These are phyloP conservation scores for Cutaneotrichosporon curvatum DNA, from an alignment of 1,284 basidiomycete species.

Conservation along the genomic window DNA sequence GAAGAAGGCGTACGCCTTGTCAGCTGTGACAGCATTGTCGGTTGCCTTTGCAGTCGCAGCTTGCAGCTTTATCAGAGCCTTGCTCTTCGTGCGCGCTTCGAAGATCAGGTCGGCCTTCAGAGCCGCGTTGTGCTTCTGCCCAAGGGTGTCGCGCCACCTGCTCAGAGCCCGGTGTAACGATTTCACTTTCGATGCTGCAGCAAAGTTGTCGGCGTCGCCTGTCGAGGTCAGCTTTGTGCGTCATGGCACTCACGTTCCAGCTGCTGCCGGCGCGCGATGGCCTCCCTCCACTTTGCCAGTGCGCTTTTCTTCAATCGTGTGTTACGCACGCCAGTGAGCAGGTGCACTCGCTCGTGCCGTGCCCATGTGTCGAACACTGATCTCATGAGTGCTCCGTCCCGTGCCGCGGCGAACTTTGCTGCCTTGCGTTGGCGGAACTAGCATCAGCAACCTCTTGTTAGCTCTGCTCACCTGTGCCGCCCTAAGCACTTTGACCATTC, in stretches of 20 bases:
- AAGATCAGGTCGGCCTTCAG: conserved; percentile 26
- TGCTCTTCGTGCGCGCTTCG: conserved; percentile 13
- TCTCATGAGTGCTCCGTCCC: conserved; percentile 9
- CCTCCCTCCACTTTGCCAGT: conserved; percentile 6
- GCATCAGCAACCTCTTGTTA: neutral
- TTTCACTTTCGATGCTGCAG: neutral
- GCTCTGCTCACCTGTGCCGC: too few species aligned
- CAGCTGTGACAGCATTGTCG: conserved; percentile 22
- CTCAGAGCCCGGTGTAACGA: conserved; percentile 15
- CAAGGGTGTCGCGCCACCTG: conserved; percentile 26
- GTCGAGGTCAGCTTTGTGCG: neutral
- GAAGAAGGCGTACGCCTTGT: conserved; percentile 38
- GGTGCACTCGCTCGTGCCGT: conserved; percentile 8
- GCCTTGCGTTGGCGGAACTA: conserved; percentile 4
- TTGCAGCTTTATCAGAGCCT: conserved; percentile 22
- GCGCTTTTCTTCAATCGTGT: neutral
- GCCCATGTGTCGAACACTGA: conserved; percentile 14
- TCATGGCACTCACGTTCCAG: conserved; percentile 3
- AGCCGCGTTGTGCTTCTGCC: conserved; percentile 14
- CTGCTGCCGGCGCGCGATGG: neutral
- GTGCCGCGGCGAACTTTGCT: conserved; percentile 1
- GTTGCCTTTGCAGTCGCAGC: conserved; percentile 12
- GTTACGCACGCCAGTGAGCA: conserved; percentile 13
- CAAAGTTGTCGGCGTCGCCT: conserved; percentile 8
- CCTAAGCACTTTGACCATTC: neutral